Evolutionary conservation across 140 eudicot genomes (phyloP), one percentile per base, ranked within the genome.

Genomic region (Senecio squalidus): DNA sequence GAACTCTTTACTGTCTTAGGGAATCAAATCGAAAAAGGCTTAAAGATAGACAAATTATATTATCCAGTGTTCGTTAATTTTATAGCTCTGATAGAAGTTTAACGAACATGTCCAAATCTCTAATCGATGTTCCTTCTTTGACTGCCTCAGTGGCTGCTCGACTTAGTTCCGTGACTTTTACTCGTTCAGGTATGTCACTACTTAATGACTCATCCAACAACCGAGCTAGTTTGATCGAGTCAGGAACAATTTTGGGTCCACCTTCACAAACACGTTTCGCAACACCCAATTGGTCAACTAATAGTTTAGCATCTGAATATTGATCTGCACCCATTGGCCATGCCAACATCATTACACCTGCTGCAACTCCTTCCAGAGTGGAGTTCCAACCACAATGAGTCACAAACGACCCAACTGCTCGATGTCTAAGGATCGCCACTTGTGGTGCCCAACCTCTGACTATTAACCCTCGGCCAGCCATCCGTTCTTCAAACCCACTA

Each of bases 301-400:
- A n/a, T 44, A 44, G 16, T 0, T 17, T 1, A n/a, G 50, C 50
- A 44, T 44, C 6, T 44, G 50, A 20, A 44, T 14, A 44, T 44
- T 44, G 50, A 9, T 44, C 50, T 1, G 18, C 50, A 1, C 50
- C 50, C 50, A 44, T 44, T 44, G 50, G 50, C 24, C 50, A 44
- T 6, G 50, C 16, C 10, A 44, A 7, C 50, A 44, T 44, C 50
- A 44, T 13, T 7, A 44, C 50, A 44, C 50, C 50, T 4, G 50
- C 50, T 6, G 50, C 22, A 16, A 44, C 24, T 14, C 50, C 50
- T 44, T 44, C 50, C 18, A 44, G 16, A 0, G 22, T 44, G 21
- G 50, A 44, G 50, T 44, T 44, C 50, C 50, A 44, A 20, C 50
- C 50, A 17, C 50, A 44, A 44, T 44, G 50, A 44, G 50, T 3